A percentile compares a stretch with the other conserved stretches of the same genome.
Evolutionary conservation across 2,329 filamentous ascomycete genomes (phyloP).

Genomic region (Fusarium sp.): DNA sequence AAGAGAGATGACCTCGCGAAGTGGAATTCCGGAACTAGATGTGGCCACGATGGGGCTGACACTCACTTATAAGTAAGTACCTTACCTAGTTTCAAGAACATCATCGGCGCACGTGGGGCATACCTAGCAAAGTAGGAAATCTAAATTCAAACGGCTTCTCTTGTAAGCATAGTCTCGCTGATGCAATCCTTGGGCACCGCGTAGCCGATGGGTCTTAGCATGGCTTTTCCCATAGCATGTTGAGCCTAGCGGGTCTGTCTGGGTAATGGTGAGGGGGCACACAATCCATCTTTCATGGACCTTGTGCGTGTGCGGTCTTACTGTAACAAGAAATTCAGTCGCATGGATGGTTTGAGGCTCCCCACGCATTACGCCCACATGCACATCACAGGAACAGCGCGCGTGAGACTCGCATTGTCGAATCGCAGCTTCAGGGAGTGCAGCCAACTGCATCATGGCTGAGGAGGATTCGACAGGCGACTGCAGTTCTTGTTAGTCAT

Average conservation of each 20-base stretch:
- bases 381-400: slow-evolving; percentile 29
- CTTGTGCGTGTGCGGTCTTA: slow-evolving; percentile 18
- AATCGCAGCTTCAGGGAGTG: neutral
- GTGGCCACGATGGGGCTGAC: slow-evolving; percentile 10
- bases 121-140: slow-evolving; percentile 1
- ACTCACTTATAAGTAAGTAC: slow-evolving; percentile 32
- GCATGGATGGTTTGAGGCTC: slow-evolving; percentile 12
- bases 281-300: slow-evolving; percentile 19
- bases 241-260: slow-evolving; percentile 10
- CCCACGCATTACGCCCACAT: slow-evolving; percentile 18
- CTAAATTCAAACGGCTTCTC: slow-evolving; percentile 11
- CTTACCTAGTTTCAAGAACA: slow-evolving; percentile 6
- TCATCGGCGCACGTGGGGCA: slow-evolving; percentile 20
- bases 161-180: slow-evolving; percentile 22
- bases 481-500: slow-evolving; percentile 33
- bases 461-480: neutral
- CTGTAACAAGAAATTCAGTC: neutral
- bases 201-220: neutral
- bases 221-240: slow-evolving; percentile 10
- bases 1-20: neutral
- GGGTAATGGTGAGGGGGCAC: slow-evolving; percentile 19
- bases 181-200: slow-evolving; percentile 17
- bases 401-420: slow-evolving; percentile 18
- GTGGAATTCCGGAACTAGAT: slow-evolving; percentile 4
- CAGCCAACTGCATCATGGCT: neutral